A percentile compares a stretch with the other conserved stretches of the same genome.
Evolutionary conservation across 306 rosid genomes (phyloP).

Genomic region (Acmispon strigosus): DNA sequence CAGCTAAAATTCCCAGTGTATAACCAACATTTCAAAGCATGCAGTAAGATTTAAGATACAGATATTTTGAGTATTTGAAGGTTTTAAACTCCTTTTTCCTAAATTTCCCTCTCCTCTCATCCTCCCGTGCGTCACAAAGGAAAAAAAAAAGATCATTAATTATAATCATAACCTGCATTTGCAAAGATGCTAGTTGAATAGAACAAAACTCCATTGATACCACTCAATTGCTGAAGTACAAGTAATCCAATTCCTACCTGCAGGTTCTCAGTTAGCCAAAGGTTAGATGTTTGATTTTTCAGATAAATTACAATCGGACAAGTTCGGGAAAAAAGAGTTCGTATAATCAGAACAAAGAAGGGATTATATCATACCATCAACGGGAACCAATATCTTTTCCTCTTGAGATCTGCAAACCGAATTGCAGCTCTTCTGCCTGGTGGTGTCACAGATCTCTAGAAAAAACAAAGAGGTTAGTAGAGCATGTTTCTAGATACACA

Average conservation of each 20-base stretch:
- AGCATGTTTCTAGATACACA: background rate
- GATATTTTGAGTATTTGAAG: background rate
- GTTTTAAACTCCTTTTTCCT: background rate
- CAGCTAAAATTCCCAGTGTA: background rate
- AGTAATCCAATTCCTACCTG: conserved; percentile 81
- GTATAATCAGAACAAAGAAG: background rate
- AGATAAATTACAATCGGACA: conserved; percentile 5
- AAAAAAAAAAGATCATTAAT: background rate
- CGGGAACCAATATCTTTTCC: conserved; percentile 84
- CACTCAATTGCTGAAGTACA: conserved; percentile 72
- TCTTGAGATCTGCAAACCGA: conserved; percentile 64
- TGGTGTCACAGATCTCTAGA: conserved; percentile 63
- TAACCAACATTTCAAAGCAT: conserved; percentile 11
- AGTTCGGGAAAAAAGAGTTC: conserved; percentile 11
- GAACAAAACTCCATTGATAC: conserved; percentile 78
- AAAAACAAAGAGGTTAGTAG: conserved; percentile 14
- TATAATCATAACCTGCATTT: conserved; percentile 49
- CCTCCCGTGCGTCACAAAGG: background rate
- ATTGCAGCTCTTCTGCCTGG: conserved; percentile 47
- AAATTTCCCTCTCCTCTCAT: background rate
- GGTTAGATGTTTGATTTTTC: conserved; percentile 5
- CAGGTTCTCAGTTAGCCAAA: conserved; percentile 17
- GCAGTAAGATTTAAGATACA: background rate
- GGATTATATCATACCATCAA: conserved; percentile 43
- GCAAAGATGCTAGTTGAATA: conserved; percentile 76